Evolutionary conservation across 1,284 basidiomycete genomes (phyloP), one percentile per base, ranked within the genome.

Genomic region (Trichosporon coremiiforme): DNA sequence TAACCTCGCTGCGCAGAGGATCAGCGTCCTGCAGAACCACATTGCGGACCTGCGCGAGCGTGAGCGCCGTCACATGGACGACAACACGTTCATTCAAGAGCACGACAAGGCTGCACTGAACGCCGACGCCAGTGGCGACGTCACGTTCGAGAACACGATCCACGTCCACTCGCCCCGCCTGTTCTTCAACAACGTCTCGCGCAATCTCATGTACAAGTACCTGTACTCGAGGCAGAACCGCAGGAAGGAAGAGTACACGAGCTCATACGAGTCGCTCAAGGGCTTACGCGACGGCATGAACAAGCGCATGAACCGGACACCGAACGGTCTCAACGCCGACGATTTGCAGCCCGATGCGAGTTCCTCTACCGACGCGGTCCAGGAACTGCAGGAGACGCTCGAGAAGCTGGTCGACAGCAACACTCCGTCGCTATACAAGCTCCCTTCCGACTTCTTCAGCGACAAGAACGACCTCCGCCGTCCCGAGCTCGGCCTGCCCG

Each of bases 161-260:
- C 91, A 97, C 77, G 87, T 95, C 10, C 94, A 98, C 84, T 91
- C 89, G 72, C 95, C 94, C 0, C 91, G 90, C 66, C 87, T 97
- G 62, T 90, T 90, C 78, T 87, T 95, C 84, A 91, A 91, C 78
- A 91, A 90, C 79, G 86, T 87, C 17, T 90, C 91, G 15, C 90
- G 94, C 71, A 89, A 93, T 82, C 88, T 96, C 70, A 86, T 96
- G 79, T 88, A 93, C 84, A 91, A 93, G 80, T 98, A 98, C 83
- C 95, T 94, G 80, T 91, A 92, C 79, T 92, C 91, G 77, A 92
- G 90, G 63, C 87, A 89, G 63, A 87, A 90, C 65, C 88, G 90
- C 74, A 82, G 83, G 68, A 91, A 92, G 4, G 89, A 93, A 68
- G 91, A 94, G 78, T 98, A 95, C 80, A 92, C 93, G 77, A 89